Conservation (phyloP, 169 alveolate genomes). For the Plasmodium blacklocki region DNA sequence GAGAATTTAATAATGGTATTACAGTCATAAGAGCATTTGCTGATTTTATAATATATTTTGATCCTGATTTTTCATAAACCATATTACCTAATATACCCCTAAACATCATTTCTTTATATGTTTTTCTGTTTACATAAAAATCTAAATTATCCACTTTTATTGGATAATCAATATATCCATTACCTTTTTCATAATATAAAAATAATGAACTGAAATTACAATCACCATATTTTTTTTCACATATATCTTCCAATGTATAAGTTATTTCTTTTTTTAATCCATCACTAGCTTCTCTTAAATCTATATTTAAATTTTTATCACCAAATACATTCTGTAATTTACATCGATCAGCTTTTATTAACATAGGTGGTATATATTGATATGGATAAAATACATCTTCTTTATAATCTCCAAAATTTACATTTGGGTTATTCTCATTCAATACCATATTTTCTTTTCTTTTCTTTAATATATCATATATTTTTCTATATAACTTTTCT, state of each 20-base stretch:
- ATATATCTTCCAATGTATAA: constrained; percentile 24
- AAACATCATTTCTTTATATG: constrained; percentile 47
- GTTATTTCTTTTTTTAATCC: constrained; percentile 24
- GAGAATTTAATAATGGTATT: constrained; percentile 13
- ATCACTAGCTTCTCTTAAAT: constrained; percentile 47
- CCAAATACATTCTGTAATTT: constrained; percentile 41
- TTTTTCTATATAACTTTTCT: background rate
- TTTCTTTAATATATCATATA: background rate
- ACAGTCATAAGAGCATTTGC: constrained; percentile 32
- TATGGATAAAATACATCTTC: constrained; percentile 38
- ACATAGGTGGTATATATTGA: constrained; percentile 53
- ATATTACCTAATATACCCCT: constrained; percentile 37
- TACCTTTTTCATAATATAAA: constrained; percentile 43
- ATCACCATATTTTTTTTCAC: constrained; percentile 26
- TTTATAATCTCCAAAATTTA: background rate
- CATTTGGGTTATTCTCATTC: background rate
- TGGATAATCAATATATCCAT: constrained; percentile 37
- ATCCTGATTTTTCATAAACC: constrained; percentile 19
- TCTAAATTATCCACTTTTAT: constrained; percentile 54
- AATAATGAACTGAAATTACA: constrained; percentile 38
- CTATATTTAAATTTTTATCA: constrained; percentile 9
- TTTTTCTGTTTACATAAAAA: constrained; percentile 48
- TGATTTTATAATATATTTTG: constrained; percentile 21
- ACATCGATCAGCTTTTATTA: constrained; percentile 30
- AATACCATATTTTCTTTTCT: background rate